Base-by-base conservation (phyloP, 495 filamentous ascomycete species). In the Neurospora cerealis region DNA sequence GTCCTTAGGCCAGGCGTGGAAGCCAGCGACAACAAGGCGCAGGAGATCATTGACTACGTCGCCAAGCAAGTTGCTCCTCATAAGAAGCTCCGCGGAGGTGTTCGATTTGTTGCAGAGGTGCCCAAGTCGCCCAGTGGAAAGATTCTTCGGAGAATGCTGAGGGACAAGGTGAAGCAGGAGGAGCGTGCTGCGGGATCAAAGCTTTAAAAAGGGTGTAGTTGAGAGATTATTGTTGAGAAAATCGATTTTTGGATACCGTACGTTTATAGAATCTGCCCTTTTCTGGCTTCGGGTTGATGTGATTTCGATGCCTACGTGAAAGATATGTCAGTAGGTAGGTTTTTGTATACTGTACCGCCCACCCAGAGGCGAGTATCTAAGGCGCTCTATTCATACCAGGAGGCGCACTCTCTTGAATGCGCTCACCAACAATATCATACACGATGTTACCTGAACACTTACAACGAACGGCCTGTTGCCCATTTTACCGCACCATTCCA, bases 91-190 rank as follows among this genome's bases (percentile, higher is more conserved):
- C 88, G 92, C 39, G 95, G 95, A 21, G 95, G 95, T 3, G 87
- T 97, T 0, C 87, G 86, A 10, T 98, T 96, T 78, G 85, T 97
- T 10, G 90, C 97, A 74, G 85, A 87, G 75, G 88, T 98, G 10
- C 95, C 95, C 37, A 97, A 96, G 87, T 95, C 90, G 73, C 87
- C 87, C 1, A 91, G 89, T 79, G 95, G 95, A 1, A 98, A 98
- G 88, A 94, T 98, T 70, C 80, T 98, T 77, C 90, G 95, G 75
- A 86, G 93, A 60, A 72, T 95, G 73, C 75, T 90, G 74, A 82
- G 85, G 46, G 85, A 84, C 9, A 72, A 79, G 71, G 81, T 77
- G 44, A 82, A 73, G 75, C 75, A 77, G 70, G 83, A 84, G 72
- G 74, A 82, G 69, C 79, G 82, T 37, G 71, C 71, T 19, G 73